These are phyloP conservation scores for Achlya hypogyna DNA, from an alignment of 352 stramenopile species.

Conservation along the genomic window DNA sequence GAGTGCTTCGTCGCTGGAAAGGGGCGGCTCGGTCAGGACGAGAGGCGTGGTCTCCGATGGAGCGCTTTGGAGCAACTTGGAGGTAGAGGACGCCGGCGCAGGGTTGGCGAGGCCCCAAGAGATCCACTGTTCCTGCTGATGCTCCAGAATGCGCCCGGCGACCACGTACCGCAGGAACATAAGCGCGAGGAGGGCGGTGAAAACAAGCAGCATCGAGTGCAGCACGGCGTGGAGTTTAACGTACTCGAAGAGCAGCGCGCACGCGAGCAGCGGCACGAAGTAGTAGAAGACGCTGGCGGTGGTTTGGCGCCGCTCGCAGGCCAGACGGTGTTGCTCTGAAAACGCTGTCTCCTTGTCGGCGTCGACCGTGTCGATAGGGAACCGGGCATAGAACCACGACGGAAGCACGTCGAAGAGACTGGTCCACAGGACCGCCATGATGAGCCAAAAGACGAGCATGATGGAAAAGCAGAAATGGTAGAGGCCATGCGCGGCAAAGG, in stretches of 20 bases:
- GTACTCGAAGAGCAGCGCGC: background rate
- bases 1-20: too few relatives aligned
- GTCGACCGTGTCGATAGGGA: background rate
- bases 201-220: background rate
- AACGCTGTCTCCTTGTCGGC: background rate
- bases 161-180: background rate
- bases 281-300: background rate
- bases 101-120: background rate
- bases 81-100: too few relatives aligned
- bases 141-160: background rate
- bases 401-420: background rate
- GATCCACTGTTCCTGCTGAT: background rate
- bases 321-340: background rate
- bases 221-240: background rate
- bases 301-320: background rate
- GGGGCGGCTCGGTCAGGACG: too few relatives aligned
- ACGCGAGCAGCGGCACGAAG: background rate
- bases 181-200: background rate
- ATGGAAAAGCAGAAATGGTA: too few relatives aligned
- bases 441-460: background rate
- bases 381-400: background rate
- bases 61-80: too few relatives aligned
- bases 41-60: too few relatives aligned
- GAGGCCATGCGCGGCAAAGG: too few relatives aligned
- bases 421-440: background rate